Evolutionary conservation across 306 rosid species (phyloP), one percentile per base, ranked within the genome.

Genomic region (Casuarina equisetifolia): DNA sequence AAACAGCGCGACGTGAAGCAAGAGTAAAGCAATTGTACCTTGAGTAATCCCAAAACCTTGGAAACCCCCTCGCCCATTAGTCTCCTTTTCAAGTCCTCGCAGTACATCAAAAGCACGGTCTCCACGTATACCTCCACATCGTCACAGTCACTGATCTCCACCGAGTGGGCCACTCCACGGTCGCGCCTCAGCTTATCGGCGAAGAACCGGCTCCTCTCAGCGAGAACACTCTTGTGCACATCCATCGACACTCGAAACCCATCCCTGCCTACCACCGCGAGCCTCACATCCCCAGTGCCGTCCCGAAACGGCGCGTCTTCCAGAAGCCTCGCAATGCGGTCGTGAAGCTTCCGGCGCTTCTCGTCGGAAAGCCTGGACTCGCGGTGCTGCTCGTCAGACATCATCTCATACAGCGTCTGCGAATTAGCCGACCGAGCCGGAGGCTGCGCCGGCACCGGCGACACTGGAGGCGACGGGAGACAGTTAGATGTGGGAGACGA

Each of bases 131-230:
- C 92, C 44, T 93, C 90, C 38, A 93, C 91, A 52, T 93, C 95
- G 57, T 93, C 97, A 72, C 98, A 93, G 64, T 93, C 98, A 40
- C 97, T 91, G 79, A 93, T 91, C 89, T 93, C 98, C 49, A 91
- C 97, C 6, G 90, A 83, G 76, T 91, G 95, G 1, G 88, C 73
- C 7, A 89, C 59, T 13, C 81, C 90, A 16, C 79, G 69, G 0
- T 85, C 91, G 20, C 88, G 71, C 7, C 64, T 80, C 59, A 93
- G 87, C 85, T 90, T 91, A 62, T 89, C 98, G 4, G 93, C 93
- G 68, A 93, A 93, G 77, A 93, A 93, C 25, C 92, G 74, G 72
- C 97, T 91, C 87, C 90, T 93, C 58, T 80, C 86, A 0, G 86
- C 83, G 40, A 93, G 83, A 1, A 93, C 92, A 40, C 83, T 82